phyloP scores from a whole-genome alignment of 352 stramenopile genomes.

The Pythium rhizo-oryzae region DNA sequence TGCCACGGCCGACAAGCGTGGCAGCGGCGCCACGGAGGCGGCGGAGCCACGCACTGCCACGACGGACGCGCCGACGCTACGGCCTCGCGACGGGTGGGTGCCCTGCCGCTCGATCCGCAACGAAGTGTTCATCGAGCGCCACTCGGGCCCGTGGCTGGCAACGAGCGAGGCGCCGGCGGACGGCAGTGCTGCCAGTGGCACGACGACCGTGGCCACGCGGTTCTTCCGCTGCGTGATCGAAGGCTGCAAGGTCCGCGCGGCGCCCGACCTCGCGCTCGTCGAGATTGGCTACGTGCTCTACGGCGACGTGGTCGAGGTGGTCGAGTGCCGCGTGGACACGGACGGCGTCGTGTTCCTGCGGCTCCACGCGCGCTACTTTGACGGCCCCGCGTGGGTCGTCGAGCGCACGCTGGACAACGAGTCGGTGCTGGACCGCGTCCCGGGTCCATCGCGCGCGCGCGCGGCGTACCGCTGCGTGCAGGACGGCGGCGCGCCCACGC shows the following conservation, averaged over 20 bases:
- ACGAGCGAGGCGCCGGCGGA: neutral
- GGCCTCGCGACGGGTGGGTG: slow-evolving; percentile 55
- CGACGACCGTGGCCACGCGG: slow-evolving; percentile 4
- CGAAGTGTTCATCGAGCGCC: slow-evolving; percentile 65
- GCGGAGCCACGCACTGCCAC: too few species aligned
- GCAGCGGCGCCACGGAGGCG: too few species aligned
- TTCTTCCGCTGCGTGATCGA: slow-evolving; percentile 77
- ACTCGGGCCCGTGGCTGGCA: slow-evolving; percentile 44
- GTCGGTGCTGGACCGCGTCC: slow-evolving; percentile 66
- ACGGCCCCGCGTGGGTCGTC: slow-evolving; percentile 66
- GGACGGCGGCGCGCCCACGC: slow-evolving; percentile 60
- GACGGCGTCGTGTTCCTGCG: slow-evolving; percentile 69
- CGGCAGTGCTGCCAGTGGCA: neutral
- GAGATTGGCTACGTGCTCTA: slow-evolving; percentile 81
- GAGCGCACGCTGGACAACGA: slow-evolving; percentile 81
- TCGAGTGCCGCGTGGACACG: slow-evolving; percentile 41
- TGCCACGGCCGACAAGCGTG: too few species aligned
- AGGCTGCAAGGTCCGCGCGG: slow-evolving; percentile 67
- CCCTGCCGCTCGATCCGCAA: slow-evolving; percentile 75
- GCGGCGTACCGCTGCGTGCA: slow-evolving; percentile 72
- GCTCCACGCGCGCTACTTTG: slow-evolving; percentile 71
- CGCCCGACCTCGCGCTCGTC: slow-evolving; percentile 51
- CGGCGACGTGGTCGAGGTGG: slow-evolving; percentile 74
- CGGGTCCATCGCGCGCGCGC: slow-evolving; percentile 39
- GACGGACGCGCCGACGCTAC: neutral